A percentile compares a stretch with the other conserved stretches of the same genome.
Evolutionary conservation across 108 stramenopile genomes (phyloP).

Genomic region (Skeletonema costatum): DNA sequence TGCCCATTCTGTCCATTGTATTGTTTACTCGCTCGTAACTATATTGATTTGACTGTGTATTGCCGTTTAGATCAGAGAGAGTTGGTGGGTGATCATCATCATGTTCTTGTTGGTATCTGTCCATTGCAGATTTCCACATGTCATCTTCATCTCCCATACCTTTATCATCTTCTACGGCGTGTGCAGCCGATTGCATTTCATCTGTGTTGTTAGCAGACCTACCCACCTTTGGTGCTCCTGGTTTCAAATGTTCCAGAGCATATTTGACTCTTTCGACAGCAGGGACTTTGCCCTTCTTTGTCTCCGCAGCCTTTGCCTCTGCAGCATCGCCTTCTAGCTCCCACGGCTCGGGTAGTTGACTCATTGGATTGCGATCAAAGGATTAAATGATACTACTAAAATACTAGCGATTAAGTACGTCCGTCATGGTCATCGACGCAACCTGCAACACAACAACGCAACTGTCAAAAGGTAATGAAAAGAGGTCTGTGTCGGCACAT

Average conservation of each 20-base stretch:
- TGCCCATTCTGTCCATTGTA: constrained; percentile 1
- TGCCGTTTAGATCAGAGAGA: background rate
- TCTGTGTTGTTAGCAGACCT: background rate
- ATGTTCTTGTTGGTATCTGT: constrained; percentile 5
- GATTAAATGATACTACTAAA: too few relatives aligned
- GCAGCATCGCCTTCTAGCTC: background rate
- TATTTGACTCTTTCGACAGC: background rate
- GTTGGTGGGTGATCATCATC: constrained; percentile 16
- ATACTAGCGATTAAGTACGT: background rate
- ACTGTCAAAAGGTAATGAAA: too few relatives aligned
- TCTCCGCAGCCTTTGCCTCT: background rate
- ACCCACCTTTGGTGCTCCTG: background rate
- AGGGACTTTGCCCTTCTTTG: background rate
- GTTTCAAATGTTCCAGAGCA: constrained; percentile 1
- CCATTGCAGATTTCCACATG: background rate
- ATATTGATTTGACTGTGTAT: background rate
- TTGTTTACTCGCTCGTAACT: background rate
- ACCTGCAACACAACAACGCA: too few relatives aligned
- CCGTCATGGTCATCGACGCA: background rate
- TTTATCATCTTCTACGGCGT: background rate
- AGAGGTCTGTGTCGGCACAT: too few relatives aligned
- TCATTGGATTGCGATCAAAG: background rate
- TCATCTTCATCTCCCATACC: background rate
- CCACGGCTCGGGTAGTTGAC: background rate
- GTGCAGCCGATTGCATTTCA: background rate